Conservation (phyloP, 2,329 filamentous ascomycete genomes). For the Biscogniauxia sp. region DNA sequence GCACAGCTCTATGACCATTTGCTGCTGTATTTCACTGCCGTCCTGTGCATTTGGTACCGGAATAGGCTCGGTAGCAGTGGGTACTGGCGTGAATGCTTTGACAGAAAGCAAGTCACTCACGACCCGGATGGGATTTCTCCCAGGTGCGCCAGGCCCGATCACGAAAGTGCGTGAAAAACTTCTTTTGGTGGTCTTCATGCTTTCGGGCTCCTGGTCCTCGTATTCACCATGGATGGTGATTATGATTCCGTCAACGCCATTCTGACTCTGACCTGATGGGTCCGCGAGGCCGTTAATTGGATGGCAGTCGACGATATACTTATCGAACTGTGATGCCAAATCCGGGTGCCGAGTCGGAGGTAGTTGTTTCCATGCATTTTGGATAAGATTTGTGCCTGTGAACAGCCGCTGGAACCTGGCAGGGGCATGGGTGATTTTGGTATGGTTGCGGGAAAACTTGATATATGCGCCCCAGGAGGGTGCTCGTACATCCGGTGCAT, state of each 20-base stretch:
- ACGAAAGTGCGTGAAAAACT: conserved; percentile 82
- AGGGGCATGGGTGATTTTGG: conserved; percentile 60
- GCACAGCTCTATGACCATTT: conserved; percentile 72
- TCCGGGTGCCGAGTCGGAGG: conserved; percentile 74
- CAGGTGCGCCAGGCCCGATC: conserved; percentile 69
- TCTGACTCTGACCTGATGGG: conserved; percentile 58
- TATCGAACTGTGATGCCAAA: conserved; percentile 62
- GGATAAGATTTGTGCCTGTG: conserved; percentile 63
- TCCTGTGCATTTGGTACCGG: conserved; percentile 24
- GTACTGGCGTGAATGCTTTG: conserved; percentile 59
- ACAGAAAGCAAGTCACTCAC: conserved; percentile 77
- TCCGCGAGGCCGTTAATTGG: conserved; percentile 70
- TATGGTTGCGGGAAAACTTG: conserved; percentile 74
- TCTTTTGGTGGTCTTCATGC: conserved; percentile 59
- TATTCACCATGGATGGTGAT: conserved; percentile 83
- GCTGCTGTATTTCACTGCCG: conserved; percentile 51
- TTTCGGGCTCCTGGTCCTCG: conserved; percentile 64
- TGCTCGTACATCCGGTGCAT: conserved; percentile 41
- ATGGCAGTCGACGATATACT: conserved; percentile 83
- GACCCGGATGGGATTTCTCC: conserved; percentile 66
- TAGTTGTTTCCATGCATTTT: conserved; percentile 65
- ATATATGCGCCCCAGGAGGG: conserved; percentile 72
- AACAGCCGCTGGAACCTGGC: conserved; percentile 65
- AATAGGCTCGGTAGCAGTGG: conserved; percentile 31
- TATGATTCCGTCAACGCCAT: conserved; percentile 74